Base-by-base conservation (phyloP, 2,329 filamentous ascomycete genomes). In the Fusarium temperatum region DNA sequence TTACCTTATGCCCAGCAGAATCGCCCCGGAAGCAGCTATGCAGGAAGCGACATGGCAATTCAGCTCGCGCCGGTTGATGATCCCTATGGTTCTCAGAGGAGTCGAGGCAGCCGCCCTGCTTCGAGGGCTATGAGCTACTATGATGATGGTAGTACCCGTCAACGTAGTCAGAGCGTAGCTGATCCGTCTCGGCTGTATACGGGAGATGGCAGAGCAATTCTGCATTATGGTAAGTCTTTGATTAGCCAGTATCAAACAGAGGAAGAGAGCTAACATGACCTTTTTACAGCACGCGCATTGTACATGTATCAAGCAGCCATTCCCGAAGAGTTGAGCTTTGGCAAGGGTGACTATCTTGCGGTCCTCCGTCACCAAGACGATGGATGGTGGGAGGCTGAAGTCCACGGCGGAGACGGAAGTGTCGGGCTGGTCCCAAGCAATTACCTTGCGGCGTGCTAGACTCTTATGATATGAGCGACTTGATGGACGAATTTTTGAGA, bases 341-440 rank as follows among this genome's bases (percentile, higher is more conserved):
- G 88, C 53, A 99, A 99, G 85, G 95, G 95, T 54, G 97, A 99
- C 80, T 91, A 96, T 67, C 87, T 99, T 20, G 94, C 96, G 5
- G 91, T 99, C 20, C 86, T 98, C 53, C 89, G 95, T 68, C 90
- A 97, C 78, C 96, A 99, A 83, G 96, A 99, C 81, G 96, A 99
- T 80, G 96, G 96, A 26, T 99, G 96, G 96, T 99, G 97, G 96
- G 96, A 99, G 85, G 97, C 97, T 18, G 96, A 98, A 82, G 90
- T 98, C 45, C 93, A 95, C 51, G 91, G 92, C 30, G 87, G 88
- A 72, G 89, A 87, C 72, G 90, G 88, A 56, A 87, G 83, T 56
- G 81, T 87, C 66, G 90, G 90, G 69, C 85, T 92, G 79, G 90
- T 92, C 74, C 90, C 90, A 73, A 92, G 90, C 82, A 92, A 92